A percentile compares a stretch with the other conserved stretches of the same genome.
Conservation (phyloP, 495 filamentous ascomycete genomes). For the Penicillium malachiteum region DNA sequence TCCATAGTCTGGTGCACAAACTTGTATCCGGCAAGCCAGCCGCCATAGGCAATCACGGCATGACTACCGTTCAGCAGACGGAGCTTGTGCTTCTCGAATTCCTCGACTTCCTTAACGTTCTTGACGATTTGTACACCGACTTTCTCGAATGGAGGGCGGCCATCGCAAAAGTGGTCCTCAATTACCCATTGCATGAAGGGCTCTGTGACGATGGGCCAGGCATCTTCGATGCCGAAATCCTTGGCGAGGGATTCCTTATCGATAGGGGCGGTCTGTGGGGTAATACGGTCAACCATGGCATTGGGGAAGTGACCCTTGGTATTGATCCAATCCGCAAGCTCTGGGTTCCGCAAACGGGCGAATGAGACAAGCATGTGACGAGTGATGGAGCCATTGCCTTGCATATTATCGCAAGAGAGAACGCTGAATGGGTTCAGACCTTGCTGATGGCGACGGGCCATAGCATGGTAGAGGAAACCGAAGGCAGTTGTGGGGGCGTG, state of each 20-base stretch:
- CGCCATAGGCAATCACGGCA: slow-evolving; percentile 44
- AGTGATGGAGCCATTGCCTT: slow-evolving; percentile 50
- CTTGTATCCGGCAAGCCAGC: slow-evolving; percentile 42
- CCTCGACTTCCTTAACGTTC: slow-evolving; percentile 43
- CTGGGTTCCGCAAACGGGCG: slow-evolving; percentile 40
- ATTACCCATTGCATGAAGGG: slow-evolving; percentile 52
- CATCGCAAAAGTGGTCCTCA: slow-evolving; percentile 45
- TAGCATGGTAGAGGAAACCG: slow-evolving; percentile 47
- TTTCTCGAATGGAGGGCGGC: slow-evolving; percentile 46
- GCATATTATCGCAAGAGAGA: slow-evolving; percentile 52
- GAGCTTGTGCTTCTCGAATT: slow-evolving; percentile 53
- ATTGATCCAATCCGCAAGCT: slow-evolving; percentile 44
- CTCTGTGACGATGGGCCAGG: slow-evolving; percentile 50
- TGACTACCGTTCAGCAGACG: slow-evolving; percentile 50
- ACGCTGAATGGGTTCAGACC: slow-evolving; percentile 50
- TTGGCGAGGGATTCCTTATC: slow-evolving; percentile 40
- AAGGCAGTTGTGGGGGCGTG: slow-evolving; percentile 42
- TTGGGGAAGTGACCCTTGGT: slow-evolving; percentile 46
- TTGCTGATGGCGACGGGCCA: slow-evolving; percentile 36
- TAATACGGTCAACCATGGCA: slow-evolving; percentile 52
- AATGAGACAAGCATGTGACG: slow-evolving; percentile 50
- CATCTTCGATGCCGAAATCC: slow-evolving; percentile 40
- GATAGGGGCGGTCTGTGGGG: slow-evolving; percentile 40
- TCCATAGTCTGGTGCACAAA: slow-evolving; percentile 49
- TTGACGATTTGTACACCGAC: slow-evolving; percentile 47